Evolutionary conservation across 83 land plant species (phyloP).

Genomic region (Diphasiastrum complanatum): DNA sequence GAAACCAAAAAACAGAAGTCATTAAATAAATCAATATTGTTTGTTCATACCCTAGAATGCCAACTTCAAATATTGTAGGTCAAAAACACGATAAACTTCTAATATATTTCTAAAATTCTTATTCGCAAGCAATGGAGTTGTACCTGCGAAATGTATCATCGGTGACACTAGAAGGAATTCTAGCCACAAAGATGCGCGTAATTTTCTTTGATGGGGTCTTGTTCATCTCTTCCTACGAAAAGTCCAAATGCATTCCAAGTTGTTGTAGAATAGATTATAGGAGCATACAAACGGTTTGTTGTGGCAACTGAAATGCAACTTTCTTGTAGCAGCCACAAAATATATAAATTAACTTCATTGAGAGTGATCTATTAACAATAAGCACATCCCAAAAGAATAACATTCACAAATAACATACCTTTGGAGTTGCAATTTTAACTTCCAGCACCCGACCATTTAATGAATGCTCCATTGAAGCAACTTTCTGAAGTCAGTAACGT

Average conservation of each 20-base stretch:
- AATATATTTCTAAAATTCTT: too few relatives aligned
- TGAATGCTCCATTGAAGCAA: constrained; percentile 45
- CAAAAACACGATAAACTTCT: too few relatives aligned
- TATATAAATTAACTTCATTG: not conserved
- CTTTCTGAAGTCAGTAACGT: constrained; percentile 48
- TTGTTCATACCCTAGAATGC: not conserved
- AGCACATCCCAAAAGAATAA: not conserved
- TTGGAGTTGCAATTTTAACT: constrained; percentile 91
- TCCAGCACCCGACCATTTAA: constrained; percentile 62
- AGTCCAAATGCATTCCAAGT: not conserved
- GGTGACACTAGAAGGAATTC: constrained; percentile 65
- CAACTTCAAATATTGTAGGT: too few relatives aligned
- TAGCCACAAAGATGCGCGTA: constrained; percentile 77
- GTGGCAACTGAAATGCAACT: not conserved
- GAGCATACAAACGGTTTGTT: too few relatives aligned
- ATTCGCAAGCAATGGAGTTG: not conserved
- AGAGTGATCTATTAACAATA: not conserved
- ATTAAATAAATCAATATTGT: not conserved
- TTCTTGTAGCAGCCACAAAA: not conserved
- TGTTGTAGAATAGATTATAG: too few relatives aligned
- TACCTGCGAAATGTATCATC: constrained; percentile 56
- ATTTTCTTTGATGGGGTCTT: constrained; percentile 46
- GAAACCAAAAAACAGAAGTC: not conserved
- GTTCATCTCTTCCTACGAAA: constrained; percentile 59
- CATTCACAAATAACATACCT: constrained; percentile 36